phyloP scores from a whole-genome alignment of 352 stramenopile species.

The Thraustotheca clavata region DNA sequence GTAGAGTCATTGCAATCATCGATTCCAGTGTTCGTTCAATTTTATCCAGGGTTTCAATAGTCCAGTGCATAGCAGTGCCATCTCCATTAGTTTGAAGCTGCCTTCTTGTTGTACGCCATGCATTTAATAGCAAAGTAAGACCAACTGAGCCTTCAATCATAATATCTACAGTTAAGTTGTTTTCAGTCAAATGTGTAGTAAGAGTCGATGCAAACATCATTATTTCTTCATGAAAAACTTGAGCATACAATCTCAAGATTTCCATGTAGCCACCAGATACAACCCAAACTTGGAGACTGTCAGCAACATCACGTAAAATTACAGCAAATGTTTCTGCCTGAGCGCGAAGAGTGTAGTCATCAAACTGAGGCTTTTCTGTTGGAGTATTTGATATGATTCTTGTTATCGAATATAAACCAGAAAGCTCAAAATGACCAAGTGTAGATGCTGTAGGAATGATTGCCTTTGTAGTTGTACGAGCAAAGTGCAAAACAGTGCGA shows the following conservation, averaged over 20 bases:
- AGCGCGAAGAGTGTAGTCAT: slow-evolving; percentile 5
- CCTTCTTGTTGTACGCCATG: slow-evolving; percentile 5
- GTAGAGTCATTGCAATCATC: neutral
- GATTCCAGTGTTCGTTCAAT: neutral
- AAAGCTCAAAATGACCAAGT: neutral
- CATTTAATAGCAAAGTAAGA: neutral
- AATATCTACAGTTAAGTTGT: neutral
- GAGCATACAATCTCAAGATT: slow-evolving; percentile 1
- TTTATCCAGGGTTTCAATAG: slow-evolving; percentile 10
- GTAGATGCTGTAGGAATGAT: neutral
- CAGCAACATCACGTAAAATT: slow-evolving; percentile 1
- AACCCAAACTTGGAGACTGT: neutral
- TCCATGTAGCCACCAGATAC: neutral
- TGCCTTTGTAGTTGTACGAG: neutral
- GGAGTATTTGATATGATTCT: too few species aligned
- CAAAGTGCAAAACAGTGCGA: neutral
- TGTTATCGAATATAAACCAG: neutral
- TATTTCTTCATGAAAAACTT: slow-evolving; percentile 18
- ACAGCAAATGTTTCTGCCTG: slow-evolving; percentile 5
- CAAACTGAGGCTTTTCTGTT: neutral
- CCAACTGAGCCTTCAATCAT: neutral
- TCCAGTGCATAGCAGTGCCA: slow-evolving; percentile 2
- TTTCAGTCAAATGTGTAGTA: neutral
- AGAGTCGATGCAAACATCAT: neutral
- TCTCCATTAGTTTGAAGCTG: neutral